These are phyloP conservation scores for Apiospora marii DNA, from an alignment of 2,329 filamentous ascomycete genomes.

Conservation along the genomic window DNA sequence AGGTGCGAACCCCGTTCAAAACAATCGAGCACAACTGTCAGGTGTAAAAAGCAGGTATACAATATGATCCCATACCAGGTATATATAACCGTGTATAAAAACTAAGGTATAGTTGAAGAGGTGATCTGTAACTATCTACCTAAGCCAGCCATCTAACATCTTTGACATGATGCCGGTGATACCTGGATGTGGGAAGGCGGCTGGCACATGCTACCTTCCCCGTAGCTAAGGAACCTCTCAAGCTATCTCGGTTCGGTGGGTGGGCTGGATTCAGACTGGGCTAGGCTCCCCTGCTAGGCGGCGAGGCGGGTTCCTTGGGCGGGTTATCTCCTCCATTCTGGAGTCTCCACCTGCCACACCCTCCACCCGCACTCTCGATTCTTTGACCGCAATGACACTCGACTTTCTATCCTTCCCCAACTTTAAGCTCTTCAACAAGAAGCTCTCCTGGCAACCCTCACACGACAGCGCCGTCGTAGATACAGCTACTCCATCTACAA, in stretches of 20 bases:
- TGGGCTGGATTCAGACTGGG: not conserved
- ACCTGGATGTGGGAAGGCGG: no score
- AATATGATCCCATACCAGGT: not conserved
- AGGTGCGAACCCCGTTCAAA: not conserved
- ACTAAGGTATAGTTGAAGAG: not conserved
- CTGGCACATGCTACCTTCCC: not conserved
- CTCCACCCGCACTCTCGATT: slow-evolving; percentile 10
- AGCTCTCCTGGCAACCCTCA: slow-evolving; percentile 5
- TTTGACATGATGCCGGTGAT: no score
- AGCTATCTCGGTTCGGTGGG: slow-evolving; percentile 9
- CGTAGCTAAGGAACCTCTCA: not conserved
- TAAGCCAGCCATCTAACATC: not conserved
- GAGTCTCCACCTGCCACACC: slow-evolving; percentile 13
- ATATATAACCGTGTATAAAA: not conserved
- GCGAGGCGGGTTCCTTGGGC: not conserved
- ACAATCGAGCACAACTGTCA: not conserved
- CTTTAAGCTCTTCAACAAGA: not conserved
- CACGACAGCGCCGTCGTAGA: slow-evolving; percentile 4
- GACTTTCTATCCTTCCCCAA: slow-evolving; percentile 10
- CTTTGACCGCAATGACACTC: slow-evolving; percentile 17
- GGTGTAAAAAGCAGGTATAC: not conserved
- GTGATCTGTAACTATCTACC: not conserved
- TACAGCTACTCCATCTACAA: not conserved
- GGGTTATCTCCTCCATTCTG: slow-evolving; percentile 19
- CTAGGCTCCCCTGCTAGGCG: slow-evolving; percentile 12